Conservation (phyloP, 805 yeast genomes). For the Yamadazyma insecticola region DNA sequence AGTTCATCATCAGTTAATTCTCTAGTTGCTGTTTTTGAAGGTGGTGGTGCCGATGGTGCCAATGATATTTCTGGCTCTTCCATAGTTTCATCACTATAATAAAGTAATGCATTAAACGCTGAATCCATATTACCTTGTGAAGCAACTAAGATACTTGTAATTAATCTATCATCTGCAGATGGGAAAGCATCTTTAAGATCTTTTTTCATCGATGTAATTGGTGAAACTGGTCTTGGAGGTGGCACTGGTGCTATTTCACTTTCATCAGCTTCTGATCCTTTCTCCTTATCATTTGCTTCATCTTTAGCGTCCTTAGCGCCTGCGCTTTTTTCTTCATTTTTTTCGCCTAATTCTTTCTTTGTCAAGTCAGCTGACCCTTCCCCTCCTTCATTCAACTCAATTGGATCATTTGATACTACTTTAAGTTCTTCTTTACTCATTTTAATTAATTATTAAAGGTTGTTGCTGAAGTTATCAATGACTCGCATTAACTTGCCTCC, state of each 20-base stretch:
- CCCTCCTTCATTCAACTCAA: constrained; percentile 12
- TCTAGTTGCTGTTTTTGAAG: not conserved
- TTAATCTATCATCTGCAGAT: constrained; percentile 58
- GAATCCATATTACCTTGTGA: constrained; percentile 75
- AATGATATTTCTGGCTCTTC: constrained; percentile 48
- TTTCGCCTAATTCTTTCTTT: not conserved
- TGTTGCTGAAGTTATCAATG: constrained; percentile 35
- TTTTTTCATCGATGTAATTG: constrained; percentile 47
- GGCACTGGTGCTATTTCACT: constrained; percentile 29
- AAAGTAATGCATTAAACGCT: constrained; percentile 84
- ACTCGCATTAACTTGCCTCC: too few relatives aligned
- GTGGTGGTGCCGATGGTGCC: constrained; percentile 2
- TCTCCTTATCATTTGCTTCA: constrained; percentile 1
- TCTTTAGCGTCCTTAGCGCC: not conserved
- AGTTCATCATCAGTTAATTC: constrained; percentile 59
- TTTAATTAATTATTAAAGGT: not conserved
- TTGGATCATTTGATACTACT: constrained; percentile 32
- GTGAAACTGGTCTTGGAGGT: constrained; percentile 58
- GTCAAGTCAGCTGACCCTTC: not conserved
- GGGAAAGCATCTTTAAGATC: constrained; percentile 88
- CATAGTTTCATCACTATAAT: constrained; percentile 66
- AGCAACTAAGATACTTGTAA: constrained; percentile 81
- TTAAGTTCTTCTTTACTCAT: constrained; percentile 21
- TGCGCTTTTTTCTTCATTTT: not conserved
- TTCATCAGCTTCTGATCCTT: constrained; percentile 1